Conservation (phyloP, 257 asterid genomes). For the Ajuga chamaepitys region DNA sequence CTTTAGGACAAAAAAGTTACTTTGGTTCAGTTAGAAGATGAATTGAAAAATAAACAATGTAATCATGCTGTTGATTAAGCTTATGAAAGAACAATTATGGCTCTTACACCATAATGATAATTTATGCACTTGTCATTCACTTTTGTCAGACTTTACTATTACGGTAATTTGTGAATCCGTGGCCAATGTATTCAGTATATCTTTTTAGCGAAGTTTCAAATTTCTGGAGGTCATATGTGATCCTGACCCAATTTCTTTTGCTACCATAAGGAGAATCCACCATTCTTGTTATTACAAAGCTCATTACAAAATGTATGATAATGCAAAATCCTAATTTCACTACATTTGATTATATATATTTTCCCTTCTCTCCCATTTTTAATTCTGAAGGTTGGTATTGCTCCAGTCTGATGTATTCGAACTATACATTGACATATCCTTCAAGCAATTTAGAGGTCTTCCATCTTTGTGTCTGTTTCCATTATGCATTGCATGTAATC, state of each 20-base stretch:
- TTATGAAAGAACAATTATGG: background rate
- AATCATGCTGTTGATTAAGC: background rate
- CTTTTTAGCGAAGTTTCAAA: background rate
- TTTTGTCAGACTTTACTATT: background rate
- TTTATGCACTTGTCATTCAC: background rate
- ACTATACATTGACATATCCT: background rate
- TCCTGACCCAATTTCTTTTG: background rate
- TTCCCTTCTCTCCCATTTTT: conserved; percentile 2
- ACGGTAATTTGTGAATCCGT: background rate
- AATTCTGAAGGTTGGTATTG: background rate
- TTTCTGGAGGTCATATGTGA: background rate
- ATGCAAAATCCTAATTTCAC: background rate
- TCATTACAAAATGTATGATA: background rate
- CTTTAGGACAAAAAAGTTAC: background rate
- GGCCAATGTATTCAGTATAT: background rate
- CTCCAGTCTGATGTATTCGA: background rate
- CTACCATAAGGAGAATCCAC: background rate
- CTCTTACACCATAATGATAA: background rate
- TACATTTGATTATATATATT: background rate
- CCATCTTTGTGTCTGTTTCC: background rate
- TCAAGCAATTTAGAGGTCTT: background rate
- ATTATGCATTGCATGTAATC: background rate
- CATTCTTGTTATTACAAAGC: background rate
- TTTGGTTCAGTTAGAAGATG: background rate
- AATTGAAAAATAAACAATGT: background rate